Evolutionary conservation across 75 land plant species (phyloP).

Genomic region (Larix kaempferi): DNA sequence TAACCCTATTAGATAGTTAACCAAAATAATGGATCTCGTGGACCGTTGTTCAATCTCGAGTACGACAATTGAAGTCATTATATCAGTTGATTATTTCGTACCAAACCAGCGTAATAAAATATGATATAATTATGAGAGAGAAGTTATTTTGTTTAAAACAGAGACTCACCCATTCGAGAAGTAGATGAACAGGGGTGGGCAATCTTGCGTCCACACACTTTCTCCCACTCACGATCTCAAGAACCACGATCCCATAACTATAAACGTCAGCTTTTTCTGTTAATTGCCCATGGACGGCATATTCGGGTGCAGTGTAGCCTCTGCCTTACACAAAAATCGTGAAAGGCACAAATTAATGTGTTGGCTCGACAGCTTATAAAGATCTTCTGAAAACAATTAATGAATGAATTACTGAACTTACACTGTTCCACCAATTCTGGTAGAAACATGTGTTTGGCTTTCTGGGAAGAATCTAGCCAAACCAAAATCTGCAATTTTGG

Average conservation of each 20-base stretch:
- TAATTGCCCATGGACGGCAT: conserved; percentile 15
- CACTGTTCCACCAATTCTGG: conserved; percentile 37
- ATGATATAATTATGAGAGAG: too few species aligned
- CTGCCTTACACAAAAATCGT: background rate
- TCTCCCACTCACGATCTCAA: conserved; percentile 22
- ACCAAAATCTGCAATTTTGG: conserved; percentile 55
- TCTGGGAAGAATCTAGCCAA: conserved; percentile 33
- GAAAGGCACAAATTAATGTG: background rate
- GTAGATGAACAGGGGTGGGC: background rate
- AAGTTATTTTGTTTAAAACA: too few species aligned
- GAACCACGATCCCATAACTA: conserved; percentile 18
- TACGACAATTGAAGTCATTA: too few species aligned
- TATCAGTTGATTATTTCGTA: too few species aligned
- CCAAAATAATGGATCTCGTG: too few species aligned
- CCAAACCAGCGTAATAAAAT: too few species aligned
- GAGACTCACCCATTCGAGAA: conserved; percentile 14
- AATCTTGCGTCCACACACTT: conserved; percentile 7
- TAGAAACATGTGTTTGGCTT: conserved; percentile 28
- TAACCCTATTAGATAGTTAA: too few species aligned
- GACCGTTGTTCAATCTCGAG: too few species aligned
- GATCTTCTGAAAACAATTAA: too few species aligned
- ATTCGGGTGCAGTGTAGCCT: conserved; percentile 22
- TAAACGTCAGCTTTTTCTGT: conserved; percentile 19
- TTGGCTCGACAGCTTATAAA: too few species aligned
- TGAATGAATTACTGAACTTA: too few species aligned